These are phyloP conservation scores for Baudoinia panamericana DNA, from an alignment of 495 filamentous ascomycete genomes.

Conservation along the genomic window DNA sequence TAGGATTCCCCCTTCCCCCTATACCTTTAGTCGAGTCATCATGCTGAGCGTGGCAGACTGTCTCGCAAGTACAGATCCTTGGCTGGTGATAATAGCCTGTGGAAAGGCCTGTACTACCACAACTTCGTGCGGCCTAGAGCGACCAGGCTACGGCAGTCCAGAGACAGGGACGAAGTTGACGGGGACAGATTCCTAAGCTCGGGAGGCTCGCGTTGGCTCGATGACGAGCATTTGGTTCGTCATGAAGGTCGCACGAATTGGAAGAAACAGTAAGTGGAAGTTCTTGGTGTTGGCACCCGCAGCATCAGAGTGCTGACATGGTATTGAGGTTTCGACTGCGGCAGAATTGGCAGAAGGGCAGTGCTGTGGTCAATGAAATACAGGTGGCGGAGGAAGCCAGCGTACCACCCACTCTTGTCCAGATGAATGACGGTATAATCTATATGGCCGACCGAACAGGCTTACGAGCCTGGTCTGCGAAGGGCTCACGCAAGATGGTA, in stretches of 20 bases:
- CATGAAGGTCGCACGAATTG: constrained; percentile 50
- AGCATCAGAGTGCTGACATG: no score
- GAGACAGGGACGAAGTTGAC: constrained; percentile 31
- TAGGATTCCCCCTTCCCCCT: constrained; percentile 23
- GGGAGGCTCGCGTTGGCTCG: constrained; percentile 69
- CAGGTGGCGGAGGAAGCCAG: constrained; percentile 44
- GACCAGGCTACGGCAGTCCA: constrained; percentile 57
- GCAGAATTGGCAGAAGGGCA: constrained; percentile 83
- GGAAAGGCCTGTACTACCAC: constrained; percentile 80
- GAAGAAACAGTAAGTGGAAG: constrained; percentile 85
- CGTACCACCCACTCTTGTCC: constrained; percentile 49
- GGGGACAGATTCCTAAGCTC: constrained; percentile 52
- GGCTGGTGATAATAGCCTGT: constrained; percentile 71
- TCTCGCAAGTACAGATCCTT: constrained; percentile 68
- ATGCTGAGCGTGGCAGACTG: constrained; percentile 37
- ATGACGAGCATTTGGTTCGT: constrained; percentile 47
- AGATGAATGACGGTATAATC: constrained; percentile 59
- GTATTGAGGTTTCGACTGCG: no score
- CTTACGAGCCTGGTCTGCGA: constrained; percentile 66
- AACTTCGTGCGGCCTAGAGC: constrained; percentile 80
- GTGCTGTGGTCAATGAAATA: constrained; percentile 67
- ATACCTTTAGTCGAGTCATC: not conserved
- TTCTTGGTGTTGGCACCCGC: no score
- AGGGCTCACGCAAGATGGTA: constrained; percentile 41
- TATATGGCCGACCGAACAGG: constrained; percentile 65